These are phyloP conservation scores for Ampelomyces quisqualis DNA, from an alignment of 2,329 filamentous ascomycete genomes.

Conservation along the genomic window DNA sequence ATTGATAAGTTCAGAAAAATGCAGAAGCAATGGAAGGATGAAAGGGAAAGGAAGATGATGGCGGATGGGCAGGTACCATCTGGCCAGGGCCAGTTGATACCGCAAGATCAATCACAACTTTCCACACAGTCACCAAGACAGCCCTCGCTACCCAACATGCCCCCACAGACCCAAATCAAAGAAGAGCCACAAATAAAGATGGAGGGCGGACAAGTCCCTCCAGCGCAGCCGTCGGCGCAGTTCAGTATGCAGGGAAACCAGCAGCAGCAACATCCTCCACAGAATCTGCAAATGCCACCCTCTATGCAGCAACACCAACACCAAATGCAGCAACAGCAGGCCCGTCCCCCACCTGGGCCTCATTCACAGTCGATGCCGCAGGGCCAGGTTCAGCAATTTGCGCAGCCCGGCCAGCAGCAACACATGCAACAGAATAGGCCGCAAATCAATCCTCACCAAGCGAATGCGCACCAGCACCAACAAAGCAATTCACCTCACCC, in stretches of 20 bases:
- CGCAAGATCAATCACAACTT: constrained; percentile 24
- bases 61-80: constrained; percentile 34
- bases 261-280: constrained; percentile 21
- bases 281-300: constrained; percentile 15
- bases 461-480: constrained; percentile 35
- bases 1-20: constrained; percentile 41
- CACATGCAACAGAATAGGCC: constrained; percentile 36
- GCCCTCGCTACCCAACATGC: constrained; percentile 30
- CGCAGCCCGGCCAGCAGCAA: constrained; percentile 30
- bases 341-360: constrained; percentile 31
- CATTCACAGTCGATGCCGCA: constrained; percentile 33
- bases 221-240: constrained; percentile 27
- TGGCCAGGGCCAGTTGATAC: too few relatives aligned
- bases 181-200: constrained; percentile 41
- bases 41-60: constrained; percentile 35
- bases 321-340: constrained; percentile 22
- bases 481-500: constrained; percentile 44
- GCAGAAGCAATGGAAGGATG: constrained; percentile 38
- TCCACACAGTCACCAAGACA: constrained; percentile 33
- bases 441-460: constrained; percentile 42
- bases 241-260: constrained; percentile 31
- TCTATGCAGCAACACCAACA: constrained; percentile 22
- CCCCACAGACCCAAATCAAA: constrained; percentile 29
- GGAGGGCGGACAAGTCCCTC: constrained; percentile 33
- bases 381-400: constrained; percentile 30